These are phyloP conservation scores for Sequoia sempervirens DNA, from an alignment of 75 land plant genomes.

Conservation along the genomic window DNA sequence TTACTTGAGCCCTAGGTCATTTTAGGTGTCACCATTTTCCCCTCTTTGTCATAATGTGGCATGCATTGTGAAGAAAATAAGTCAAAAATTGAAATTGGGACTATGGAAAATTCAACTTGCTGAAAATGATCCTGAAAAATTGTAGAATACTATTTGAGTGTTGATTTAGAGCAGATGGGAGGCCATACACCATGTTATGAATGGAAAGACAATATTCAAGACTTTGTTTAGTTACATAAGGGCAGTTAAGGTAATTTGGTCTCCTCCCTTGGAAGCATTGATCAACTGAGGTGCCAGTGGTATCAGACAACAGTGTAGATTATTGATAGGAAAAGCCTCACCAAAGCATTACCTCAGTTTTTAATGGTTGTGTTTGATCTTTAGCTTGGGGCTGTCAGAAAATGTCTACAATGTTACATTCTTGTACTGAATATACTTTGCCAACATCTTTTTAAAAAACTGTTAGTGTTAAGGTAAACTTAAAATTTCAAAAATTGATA, in stretches of 20 bases:
- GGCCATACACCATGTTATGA: background rate
- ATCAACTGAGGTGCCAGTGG: background rate
- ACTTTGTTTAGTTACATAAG: background rate
- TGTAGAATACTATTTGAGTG: background rate
- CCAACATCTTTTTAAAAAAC: too few species aligned
- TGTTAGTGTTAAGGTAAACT: too few species aligned
- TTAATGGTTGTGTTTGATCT: background rate
- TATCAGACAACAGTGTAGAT: background rate
- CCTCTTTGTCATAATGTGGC: too few species aligned
- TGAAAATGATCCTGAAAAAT: too few species aligned
- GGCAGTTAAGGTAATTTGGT: background rate
- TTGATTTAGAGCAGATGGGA: background rate
- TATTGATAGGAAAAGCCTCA: background rate
- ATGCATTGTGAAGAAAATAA: too few species aligned
- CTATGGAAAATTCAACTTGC: too few species aligned
- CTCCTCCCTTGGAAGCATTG: background rate
- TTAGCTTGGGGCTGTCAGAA: background rate
- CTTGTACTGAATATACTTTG: too few species aligned
- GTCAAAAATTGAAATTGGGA: too few species aligned
- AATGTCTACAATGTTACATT: too few species aligned
- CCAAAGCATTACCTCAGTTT: background rate
- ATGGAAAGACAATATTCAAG: background rate
- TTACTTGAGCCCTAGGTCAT: too few species aligned
- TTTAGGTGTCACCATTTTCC: too few species aligned
- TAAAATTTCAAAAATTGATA: too few species aligned